Conservation (phyloP, 768 basidiomycete species). For the Glaciozyma martinii region DNA sequence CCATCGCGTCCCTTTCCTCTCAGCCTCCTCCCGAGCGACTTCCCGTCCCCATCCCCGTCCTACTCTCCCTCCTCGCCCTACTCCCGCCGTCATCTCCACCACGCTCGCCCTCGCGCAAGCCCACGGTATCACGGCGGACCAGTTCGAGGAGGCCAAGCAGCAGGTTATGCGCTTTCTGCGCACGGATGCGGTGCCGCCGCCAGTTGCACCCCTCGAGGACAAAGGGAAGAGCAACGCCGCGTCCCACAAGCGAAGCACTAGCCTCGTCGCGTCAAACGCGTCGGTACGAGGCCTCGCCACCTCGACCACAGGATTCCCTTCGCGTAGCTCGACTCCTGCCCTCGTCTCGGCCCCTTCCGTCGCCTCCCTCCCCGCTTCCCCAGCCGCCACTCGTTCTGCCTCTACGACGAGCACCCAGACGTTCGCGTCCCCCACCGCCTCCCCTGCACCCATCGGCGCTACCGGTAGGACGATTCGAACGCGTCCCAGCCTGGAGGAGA, state of each 20-base stretch:
- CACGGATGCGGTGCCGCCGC: neutral
- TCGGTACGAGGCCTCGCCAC: no score
- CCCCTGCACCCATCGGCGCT: neutral
- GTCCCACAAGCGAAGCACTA: neutral
- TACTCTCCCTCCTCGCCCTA: neutral
- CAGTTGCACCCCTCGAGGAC: neutral
- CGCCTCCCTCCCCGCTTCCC: no score
- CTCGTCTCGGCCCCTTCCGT: no score
- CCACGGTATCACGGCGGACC: slow-evolving; percentile 15
- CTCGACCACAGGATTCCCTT: no score
- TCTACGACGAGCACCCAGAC: neutral
- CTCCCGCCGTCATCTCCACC: neutral
- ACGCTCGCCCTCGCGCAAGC: slow-evolving; percentile 9
- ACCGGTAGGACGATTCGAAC: neutral
- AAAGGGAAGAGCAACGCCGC: slow-evolving; percentile 3
- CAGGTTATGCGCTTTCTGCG: slow-evolving; percentile 16
- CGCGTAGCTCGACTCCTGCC: neutral
- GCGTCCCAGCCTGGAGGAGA: slow-evolving; percentile 2
- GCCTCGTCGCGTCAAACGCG: neutral
- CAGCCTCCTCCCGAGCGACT: neutral
- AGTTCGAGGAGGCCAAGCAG: slow-evolving; percentile 19
- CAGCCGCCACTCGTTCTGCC: no score
- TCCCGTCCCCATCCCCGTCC: neutral
- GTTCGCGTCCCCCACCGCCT: neutral
- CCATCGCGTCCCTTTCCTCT: neutral